A percentile compares a stretch with the other conserved stretches of the same genome.
Evolutionary conservation across 2,329 filamentous ascomycete genomes (phyloP).

Genomic region (Sphaceloma murrayae): DNA sequence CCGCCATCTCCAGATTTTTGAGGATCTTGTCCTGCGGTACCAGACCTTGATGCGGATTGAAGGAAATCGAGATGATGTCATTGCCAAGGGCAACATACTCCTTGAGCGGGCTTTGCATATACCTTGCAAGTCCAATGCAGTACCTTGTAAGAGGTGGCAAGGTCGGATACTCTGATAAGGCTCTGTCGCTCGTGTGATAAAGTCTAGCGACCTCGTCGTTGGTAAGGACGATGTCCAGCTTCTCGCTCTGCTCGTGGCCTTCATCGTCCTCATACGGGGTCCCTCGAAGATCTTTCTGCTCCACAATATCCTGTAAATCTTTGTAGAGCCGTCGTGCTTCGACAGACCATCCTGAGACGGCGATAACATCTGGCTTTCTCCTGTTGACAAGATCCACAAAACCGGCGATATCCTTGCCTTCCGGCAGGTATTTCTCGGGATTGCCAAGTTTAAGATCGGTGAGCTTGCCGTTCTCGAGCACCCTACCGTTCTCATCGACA

Average conservation of each 20-base stretch:
- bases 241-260: constrained; percentile 62
- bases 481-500: constrained; percentile 83
- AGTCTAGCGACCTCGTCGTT: constrained; percentile 96
- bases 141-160: constrained; percentile 73
- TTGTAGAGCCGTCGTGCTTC: constrained; percentile 77
- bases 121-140: constrained; percentile 78
- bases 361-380: constrained; percentile 80
- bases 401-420: constrained; percentile 54
- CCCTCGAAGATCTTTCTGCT: constrained; percentile 65
- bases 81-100: constrained; percentile 90
- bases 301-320: constrained; percentile 68
- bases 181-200: constrained; percentile 83
- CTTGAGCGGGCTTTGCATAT: constrained; percentile 91
- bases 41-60: constrained; percentile 82
- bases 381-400: constrained; percentile 73
- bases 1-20: constrained; percentile 82
- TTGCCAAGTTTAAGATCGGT: constrained; percentile 61
- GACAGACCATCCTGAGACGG: constrained; percentile 76
- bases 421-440: constrained; percentile 56
- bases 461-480: constrained; percentile 82
- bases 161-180: constrained; percentile 68
- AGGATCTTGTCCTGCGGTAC: constrained; percentile 78
- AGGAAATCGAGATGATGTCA: constrained; percentile 76
- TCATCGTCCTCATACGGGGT: constrained; percentile 75
- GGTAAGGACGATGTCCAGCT: constrained; percentile 78